phyloP scores from a whole-genome alignment of 2,329 filamentous ascomycete species.

The Calonectria hawksworthii region DNA sequence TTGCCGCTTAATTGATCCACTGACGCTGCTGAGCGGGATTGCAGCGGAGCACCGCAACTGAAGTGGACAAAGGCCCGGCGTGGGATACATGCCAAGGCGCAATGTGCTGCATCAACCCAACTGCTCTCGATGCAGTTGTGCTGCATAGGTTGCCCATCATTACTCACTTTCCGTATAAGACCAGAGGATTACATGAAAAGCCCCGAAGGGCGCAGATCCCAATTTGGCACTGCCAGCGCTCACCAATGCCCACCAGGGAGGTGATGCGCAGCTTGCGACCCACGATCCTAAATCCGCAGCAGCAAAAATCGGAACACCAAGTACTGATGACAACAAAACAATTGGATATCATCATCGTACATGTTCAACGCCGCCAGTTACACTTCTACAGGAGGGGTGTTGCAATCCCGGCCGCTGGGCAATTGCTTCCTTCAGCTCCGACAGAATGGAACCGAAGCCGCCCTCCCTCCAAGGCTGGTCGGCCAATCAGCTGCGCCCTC shows the following conservation, averaged over 20 bases:
- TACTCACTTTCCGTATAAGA: neutral
- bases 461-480: neutral
- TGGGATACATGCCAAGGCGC: neutral
- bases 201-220: neutral
- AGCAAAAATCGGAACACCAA: neutral
- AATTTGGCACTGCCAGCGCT: neutral
- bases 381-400: neutral
- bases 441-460: neutral
- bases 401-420: neutral
- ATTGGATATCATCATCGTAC: neutral
- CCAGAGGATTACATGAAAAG: neutral
- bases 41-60: neutral
- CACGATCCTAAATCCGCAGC: neutral
- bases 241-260: neutral
- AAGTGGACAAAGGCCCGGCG: slow-evolving; percentile 6
- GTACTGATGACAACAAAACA: neutral
- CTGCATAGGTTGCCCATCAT: neutral
- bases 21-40: neutral
- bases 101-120: neutral
- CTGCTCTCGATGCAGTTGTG: neutral
- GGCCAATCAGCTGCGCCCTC: neutral
- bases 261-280: neutral
- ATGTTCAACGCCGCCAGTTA: neutral
- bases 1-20: neutral
- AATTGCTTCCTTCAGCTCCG: neutral